Evolutionary conservation across 768 basidiomycete genomes (phyloP).

Genomic region (Panellus pusillus): DNA sequence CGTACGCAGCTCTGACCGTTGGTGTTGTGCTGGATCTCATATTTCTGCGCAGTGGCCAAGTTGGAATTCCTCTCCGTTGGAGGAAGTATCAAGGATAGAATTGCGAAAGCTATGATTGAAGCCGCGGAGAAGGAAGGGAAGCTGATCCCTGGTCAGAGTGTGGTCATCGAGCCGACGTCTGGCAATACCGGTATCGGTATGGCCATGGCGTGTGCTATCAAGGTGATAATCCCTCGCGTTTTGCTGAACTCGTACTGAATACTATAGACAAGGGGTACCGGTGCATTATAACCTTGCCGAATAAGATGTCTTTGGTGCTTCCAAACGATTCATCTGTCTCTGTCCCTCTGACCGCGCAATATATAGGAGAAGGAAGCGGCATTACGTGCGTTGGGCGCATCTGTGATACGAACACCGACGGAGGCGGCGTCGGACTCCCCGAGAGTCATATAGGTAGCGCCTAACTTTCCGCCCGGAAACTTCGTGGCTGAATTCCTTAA

Average conservation of each 20-base stretch:
- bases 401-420: slow-evolving; percentile 92
- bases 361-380: slow-evolving; percentile 87
- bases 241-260: slow-evolving; percentile 57
- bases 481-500: slow-evolving; percentile 88
- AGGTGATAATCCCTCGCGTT: slow-evolving; percentile 50
- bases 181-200: slow-evolving; percentile 99
- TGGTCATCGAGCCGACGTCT: slow-evolving; percentile 94
- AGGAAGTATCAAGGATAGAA: slow-evolving; percentile 94
- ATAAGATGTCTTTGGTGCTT: slow-evolving; percentile 88
- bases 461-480: slow-evolving; percentile 30
- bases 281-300: slow-evolving; percentile 85
- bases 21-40: background rate
- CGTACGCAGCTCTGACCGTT: slow-evolving; percentile 47
- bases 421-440: slow-evolving; percentile 85
- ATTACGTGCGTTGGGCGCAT: slow-evolving; percentile 88
- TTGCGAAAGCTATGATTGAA: slow-evolving; percentile 95
- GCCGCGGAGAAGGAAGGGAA: slow-evolving; percentile 88
- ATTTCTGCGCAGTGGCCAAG: slow-evolving; percentile 66
- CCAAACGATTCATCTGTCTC: background rate
- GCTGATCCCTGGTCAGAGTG: slow-evolving; percentile 82
- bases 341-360: background rate
- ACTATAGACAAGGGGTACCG: slow-evolving; percentile 88
- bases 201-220: slow-evolving; percentile 90
- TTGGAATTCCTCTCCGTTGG: slow-evolving; percentile 89
- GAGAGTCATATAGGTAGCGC: slow-evolving; percentile 88